A percentile compares a stretch with the other conserved stretches of the same genome.
phyloP scores from a whole-genome alignment of 352 stramenopile species.

The Hyaloperonospora arabidopsidis region DNA sequence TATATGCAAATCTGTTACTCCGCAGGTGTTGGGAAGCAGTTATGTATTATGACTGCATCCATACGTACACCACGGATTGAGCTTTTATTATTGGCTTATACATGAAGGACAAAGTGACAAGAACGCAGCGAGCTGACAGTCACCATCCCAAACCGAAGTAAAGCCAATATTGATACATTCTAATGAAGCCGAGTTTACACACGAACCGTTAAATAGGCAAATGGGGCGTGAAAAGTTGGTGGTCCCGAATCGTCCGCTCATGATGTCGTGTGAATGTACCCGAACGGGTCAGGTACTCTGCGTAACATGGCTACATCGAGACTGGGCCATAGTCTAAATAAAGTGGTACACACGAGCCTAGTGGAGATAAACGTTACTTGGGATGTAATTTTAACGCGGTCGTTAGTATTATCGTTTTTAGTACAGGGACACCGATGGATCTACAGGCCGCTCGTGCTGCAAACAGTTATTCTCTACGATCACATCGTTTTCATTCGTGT shows the following conservation, averaged over 20 bases:
- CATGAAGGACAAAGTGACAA: constrained; percentile 28
- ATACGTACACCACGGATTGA: constrained; percentile 16
- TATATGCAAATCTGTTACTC: constrained; percentile 19
- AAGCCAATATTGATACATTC: background rate
- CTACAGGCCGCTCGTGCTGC: too few relatives aligned
- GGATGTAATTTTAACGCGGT: too few relatives aligned
- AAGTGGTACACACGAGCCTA: too few relatives aligned
- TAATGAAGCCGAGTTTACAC: background rate
- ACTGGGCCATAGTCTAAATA: background rate
- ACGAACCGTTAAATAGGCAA: background rate
- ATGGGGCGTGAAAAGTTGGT: background rate
- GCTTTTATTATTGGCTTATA: constrained; percentile 27
- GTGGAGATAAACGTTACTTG: too few relatives aligned
- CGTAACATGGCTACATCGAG: constrained; percentile 2
- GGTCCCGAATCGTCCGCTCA: background rate
- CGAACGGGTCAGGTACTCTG: background rate
- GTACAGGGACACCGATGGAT: too few relatives aligned
- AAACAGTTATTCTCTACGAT: too few relatives aligned
- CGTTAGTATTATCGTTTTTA: too few relatives aligned
- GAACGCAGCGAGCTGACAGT: constrained; percentile 3
- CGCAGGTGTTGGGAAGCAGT: constrained; percentile 10
- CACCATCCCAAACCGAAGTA: too few relatives aligned
- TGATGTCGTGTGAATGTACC: constrained; percentile 1
- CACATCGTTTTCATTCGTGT: too few relatives aligned
- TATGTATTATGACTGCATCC: constrained; percentile 5